phyloP scores from a whole-genome alignment of 805 yeast species.

The Ogataea ramenticola region DNA sequence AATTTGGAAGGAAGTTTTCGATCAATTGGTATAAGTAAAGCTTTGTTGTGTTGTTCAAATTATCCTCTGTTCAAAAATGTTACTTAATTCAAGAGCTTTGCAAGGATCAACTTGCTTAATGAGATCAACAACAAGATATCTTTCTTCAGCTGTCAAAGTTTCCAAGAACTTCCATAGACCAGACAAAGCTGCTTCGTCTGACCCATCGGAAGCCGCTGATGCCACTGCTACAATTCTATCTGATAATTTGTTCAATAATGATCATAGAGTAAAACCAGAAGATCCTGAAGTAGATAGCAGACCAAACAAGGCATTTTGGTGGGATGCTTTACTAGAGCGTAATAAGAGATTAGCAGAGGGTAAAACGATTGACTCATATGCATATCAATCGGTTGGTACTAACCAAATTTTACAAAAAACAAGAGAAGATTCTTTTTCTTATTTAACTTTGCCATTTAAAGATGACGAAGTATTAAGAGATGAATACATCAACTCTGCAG shows the following conservation, averaged over 20 bases:
- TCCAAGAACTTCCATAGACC: slow-evolving; percentile 11
- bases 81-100: not conserved
- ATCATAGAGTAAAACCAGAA: slow-evolving; percentile 27
- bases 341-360: slow-evolving; percentile 66
- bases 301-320: slow-evolving; percentile 65
- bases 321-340: slow-evolving; percentile 73
- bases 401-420: slow-evolving; percentile 67
- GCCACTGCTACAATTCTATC: slow-evolving; percentile 66
- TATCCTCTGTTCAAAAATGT: not conserved
- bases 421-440: slow-evolving; percentile 69
- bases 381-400: slow-evolving; percentile 66
- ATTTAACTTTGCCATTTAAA: slow-evolving; percentile 69
- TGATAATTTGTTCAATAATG: slow-evolving; percentile 46
- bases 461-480: slow-evolving; percentile 79
- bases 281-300: slow-evolving; percentile 13
- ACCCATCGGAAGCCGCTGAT: slow-evolving; percentile 61
- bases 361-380: slow-evolving; percentile 60
- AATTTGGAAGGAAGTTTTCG: no score
- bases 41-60: no score
- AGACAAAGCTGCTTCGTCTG: slow-evolving; percentile 31
- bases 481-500: slow-evolving; percentile 81
- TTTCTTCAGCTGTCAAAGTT: not conserved
- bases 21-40: no score
- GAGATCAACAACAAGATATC: not conserved
- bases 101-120: no score